These are phyloP conservation scores for Neotropicomus parvogracilis DNA, from an alignment of 1,284 basidiomycete genomes.

Conservation along the genomic window DNA sequence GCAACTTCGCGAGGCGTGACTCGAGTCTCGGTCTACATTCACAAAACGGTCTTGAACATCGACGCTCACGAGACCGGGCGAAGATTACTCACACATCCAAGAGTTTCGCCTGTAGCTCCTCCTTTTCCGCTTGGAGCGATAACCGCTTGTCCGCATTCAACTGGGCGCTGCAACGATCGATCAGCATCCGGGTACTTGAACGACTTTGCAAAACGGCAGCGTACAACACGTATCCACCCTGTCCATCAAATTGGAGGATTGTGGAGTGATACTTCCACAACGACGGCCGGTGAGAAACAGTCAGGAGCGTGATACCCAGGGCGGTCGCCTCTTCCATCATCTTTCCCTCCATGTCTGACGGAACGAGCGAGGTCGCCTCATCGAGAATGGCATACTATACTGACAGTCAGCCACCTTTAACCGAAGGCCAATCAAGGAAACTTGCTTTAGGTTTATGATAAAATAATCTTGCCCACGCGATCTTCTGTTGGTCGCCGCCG, in stretches of 20 bases:
- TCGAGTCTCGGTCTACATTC: slow-evolving; percentile 77
- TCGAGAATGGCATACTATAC: slow-evolving; percentile 90
- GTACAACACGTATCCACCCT: slow-evolving; percentile 82
- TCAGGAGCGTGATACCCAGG: slow-evolving; percentile 85
- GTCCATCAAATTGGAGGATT: slow-evolving; percentile 86
- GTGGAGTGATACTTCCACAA: slow-evolving; percentile 94
- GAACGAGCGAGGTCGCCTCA: slow-evolving; percentile 93
- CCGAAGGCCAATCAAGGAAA: no score
- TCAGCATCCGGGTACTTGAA: slow-evolving; percentile 1
- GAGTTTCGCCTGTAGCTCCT: slow-evolving; percentile 74
- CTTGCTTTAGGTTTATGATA: slow-evolving; percentile 90
- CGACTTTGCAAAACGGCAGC: slow-evolving; percentile 32
- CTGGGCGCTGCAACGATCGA: slow-evolving; percentile 57
- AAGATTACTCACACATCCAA: slow-evolving; percentile 64
- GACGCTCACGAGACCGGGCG: background rate
- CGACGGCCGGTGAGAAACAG: slow-evolving; percentile 88
- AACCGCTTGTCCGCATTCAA: slow-evolving; percentile 90
- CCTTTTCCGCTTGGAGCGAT: slow-evolving; percentile 92
- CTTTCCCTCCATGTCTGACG: slow-evolving; percentile 86
- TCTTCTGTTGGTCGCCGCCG: slow-evolving; percentile 86
- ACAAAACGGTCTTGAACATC: no score
- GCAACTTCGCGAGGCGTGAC: slow-evolving; percentile 70
- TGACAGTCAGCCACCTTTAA: slow-evolving; percentile 1
- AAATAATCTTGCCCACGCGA: slow-evolving; percentile 96
- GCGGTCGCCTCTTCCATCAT: slow-evolving; percentile 95